Percentiles rank a stretch among this genome's conserved stretches.
These are phyloP conservation scores for Rhizophagus prolifer DNA, from an alignment of 192 early-diverging fungal species.

Conservation along the genomic window DNA sequence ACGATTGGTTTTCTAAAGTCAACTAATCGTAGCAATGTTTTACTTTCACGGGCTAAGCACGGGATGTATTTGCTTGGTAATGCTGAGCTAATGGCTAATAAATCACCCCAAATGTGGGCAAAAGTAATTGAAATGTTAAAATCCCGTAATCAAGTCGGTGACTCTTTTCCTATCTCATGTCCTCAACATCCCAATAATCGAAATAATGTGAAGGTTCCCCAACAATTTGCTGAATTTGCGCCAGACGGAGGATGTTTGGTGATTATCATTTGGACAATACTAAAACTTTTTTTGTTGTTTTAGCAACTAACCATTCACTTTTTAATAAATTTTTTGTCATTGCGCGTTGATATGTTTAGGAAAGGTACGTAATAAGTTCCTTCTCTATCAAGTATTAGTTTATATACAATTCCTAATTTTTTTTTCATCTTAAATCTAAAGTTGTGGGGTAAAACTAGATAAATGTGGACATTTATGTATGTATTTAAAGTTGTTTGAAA, in stretches of 20 bases:
- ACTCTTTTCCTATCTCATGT: conserved; percentile 49
- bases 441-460: conserved; percentile 40
- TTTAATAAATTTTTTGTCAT: no score
- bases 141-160: conserved; percentile 34
- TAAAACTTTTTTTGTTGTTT: no score
- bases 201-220: conserved; percentile 29
- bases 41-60: conserved; percentile 58
- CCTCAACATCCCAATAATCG: conserved; percentile 43
- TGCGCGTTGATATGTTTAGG: no score
- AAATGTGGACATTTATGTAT: conserved; percentile 57
- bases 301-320: no score
- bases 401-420: not conserved
- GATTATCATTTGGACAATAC: no score
- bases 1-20: conserved; percentile 57
- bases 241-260: conserved; percentile 57
- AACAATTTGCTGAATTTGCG: conserved; percentile 35
- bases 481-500: not conserved
- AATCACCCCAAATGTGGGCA: conserved; percentile 39
- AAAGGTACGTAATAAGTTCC: not conserved
- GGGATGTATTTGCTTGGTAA: conserved; percentile 62
- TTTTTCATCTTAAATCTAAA: not conserved
- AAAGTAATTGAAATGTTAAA: conserved; percentile 40
- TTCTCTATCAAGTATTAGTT: not conserved
- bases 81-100: conserved; percentile 34
- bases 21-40: conserved; percentile 56